These are phyloP conservation scores for Pholiota microspora DNA, from an alignment of 768 basidiomycete species.

Conservation along the genomic window DNA sequence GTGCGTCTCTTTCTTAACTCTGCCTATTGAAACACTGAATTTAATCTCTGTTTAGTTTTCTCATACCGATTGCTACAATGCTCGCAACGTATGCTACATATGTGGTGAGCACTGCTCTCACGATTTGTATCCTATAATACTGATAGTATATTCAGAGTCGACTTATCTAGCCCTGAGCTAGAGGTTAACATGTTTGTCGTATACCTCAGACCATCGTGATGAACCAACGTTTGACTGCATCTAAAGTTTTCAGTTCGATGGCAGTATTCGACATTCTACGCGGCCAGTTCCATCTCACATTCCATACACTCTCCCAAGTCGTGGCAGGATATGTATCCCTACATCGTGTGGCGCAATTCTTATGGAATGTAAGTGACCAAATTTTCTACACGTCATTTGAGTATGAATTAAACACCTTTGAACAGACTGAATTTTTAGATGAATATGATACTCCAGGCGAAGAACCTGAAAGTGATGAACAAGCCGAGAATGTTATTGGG, in stretches of 20 bases:
- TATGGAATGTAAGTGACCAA: neutral
- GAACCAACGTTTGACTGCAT: neutral
- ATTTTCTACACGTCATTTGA: no score
- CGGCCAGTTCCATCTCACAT: slow-evolving; percentile 42
- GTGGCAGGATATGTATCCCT: slow-evolving; percentile 59
- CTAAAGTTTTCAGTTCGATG: slow-evolving; percentile 49
- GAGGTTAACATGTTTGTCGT: neutral
- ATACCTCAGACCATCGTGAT: neutral
- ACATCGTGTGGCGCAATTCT: slow-evolving; percentile 44
- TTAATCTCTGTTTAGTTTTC: slow-evolving; percentile 35
- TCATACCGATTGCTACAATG: slow-evolving; percentile 66
- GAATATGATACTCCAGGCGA: slow-evolving; percentile 15
- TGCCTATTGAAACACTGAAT: neutral
- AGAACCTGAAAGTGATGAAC: slow-evolving; percentile 13
- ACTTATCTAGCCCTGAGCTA: neutral
- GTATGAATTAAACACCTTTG: neutral
- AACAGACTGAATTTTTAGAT: slow-evolving; percentile 3
- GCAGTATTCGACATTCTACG: slow-evolving; percentile 49
- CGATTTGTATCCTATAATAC: neutral
- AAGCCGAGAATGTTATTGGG: slow-evolving; percentile 42
- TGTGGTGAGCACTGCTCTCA: neutral
- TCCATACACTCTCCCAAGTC: slow-evolving; percentile 25
- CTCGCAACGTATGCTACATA: slow-evolving; percentile 59
- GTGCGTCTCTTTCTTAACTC: slow-evolving; percentile 29
- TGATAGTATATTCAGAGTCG: neutral